A percentile compares a stretch with the other conserved stretches of the same genome.
Evolutionary conservation across 306 rosid genomes (phyloP).

Genomic region (Quercus engelmannii): DNA sequence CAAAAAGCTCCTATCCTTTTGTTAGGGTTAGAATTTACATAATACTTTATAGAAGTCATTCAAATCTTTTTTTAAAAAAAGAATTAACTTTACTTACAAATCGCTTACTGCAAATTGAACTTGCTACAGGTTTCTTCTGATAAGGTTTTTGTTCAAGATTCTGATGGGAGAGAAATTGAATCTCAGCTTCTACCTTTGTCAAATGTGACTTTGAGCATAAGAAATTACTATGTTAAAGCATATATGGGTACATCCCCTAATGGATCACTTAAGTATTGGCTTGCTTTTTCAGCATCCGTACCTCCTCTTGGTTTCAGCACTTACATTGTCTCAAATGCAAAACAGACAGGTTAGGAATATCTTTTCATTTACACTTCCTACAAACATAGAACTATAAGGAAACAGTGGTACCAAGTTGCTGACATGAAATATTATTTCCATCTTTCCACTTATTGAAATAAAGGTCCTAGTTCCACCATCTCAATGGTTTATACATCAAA

Average conservation of each 20-base stretch:
- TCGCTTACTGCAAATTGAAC: conserved; percentile 10
- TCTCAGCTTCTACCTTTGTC: conserved; percentile 72
- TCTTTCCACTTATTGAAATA: conserved; percentile 18
- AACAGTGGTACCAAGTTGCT: conserved; percentile 13
- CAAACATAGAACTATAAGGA: not conserved
- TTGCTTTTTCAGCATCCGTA: conserved; percentile 66
- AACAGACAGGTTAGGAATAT: conserved; percentile 35
- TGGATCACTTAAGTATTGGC: conserved; percentile 63
- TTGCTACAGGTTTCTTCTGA: conserved; percentile 51
- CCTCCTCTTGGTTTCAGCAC: conserved; percentile 93
- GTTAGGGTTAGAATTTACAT: not conserved
- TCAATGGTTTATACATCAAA: conserved; percentile 27
- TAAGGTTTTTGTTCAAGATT: conserved; percentile 62
- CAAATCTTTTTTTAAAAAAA: not conserved
- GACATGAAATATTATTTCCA: conserved; percentile 10
- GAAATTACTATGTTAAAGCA: conserved; percentile 50
- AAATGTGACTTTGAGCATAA: conserved; percentile 37
- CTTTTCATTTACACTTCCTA: conserved; percentile 6
- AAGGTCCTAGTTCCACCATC: conserved; percentile 42
- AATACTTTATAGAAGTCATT: not conserved
- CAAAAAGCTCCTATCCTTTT: not conserved
- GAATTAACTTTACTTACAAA: not conserved
- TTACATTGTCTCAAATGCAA: conserved; percentile 51
- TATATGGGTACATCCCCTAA: conserved; percentile 60
- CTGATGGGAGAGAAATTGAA: conserved; percentile 59